A percentile compares a stretch with the other conserved stretches of the same genome.
Evolutionary conservation across 306 rosid species (phyloP).

Genomic region (Purshia tridentata): DNA sequence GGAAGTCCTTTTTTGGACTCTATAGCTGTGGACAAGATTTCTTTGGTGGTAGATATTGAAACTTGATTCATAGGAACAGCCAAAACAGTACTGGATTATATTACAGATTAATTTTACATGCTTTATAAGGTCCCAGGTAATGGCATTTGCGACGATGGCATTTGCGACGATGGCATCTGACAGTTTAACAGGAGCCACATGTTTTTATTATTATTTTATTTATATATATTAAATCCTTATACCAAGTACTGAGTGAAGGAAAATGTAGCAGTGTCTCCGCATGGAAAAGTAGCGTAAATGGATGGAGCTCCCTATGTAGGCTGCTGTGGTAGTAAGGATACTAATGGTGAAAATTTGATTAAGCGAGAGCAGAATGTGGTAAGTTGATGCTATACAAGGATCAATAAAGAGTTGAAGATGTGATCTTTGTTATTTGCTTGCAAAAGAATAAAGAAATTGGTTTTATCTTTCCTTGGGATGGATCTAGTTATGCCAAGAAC

Average conservation of each 20-base stretch:
- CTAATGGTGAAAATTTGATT: not conserved
- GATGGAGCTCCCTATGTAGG: not conserved
- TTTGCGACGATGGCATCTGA: not conserved
- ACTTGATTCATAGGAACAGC: not conserved
- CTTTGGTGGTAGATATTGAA: not conserved
- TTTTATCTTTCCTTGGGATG: no score
- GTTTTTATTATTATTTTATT: not conserved
- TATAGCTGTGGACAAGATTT: not conserved
- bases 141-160: no score
- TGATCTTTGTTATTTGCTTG: no score
- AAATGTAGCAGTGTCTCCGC: not conserved
- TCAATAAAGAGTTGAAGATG: not conserved
- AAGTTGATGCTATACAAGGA: not conserved
- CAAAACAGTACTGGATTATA: not conserved
- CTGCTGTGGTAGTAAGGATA: not conserved
- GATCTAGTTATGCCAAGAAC: no score
- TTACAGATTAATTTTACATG: not conserved
- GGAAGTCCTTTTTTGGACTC: not conserved
- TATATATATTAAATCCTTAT: not conserved
- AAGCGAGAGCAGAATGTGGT: not conserved
- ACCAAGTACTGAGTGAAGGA: not conserved
- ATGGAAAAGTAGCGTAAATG: not conserved
- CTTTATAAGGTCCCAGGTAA: not conserved
- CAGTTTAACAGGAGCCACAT: not conserved
- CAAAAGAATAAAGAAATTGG: no score